Evolutionary conservation across 345 rosid species (phyloP).

Genomic region (Theobroma cacao): DNA sequence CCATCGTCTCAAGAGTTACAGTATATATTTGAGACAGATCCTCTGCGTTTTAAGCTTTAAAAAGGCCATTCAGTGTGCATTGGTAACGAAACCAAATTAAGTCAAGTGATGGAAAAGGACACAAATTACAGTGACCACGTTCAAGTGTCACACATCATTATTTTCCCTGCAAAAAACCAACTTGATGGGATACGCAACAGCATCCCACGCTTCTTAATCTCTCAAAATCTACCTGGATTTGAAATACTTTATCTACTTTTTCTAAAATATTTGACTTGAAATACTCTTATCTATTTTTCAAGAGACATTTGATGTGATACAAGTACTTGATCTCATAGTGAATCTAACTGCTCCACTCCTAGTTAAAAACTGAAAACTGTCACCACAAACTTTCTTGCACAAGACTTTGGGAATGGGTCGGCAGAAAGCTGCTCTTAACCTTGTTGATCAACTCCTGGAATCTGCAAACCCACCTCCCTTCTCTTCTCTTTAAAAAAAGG

Average conservation of each 20-base stretch:
- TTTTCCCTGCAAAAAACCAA: too few relatives aligned
- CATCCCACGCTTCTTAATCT: too few relatives aligned
- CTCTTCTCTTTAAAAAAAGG: background rate
- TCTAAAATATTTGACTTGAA: too few relatives aligned
- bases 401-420: background rate
- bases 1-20: background rate
- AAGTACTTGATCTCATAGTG: background rate
- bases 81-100: background rate
- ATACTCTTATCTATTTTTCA: too few relatives aligned
- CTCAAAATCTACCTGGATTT: too few relatives aligned
- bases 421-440: background rate
- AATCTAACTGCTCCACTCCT: background rate
- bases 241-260: too few relatives aligned
- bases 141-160: too few relatives aligned
- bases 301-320: too few relatives aligned
- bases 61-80: background rate
- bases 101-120: background rate
- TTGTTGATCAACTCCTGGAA: too few relatives aligned
- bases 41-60: too few relatives aligned
- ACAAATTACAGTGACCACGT: background rate
- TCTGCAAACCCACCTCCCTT: constrained; percentile 28
- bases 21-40: background rate
- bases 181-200: too few relatives aligned
- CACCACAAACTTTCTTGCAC: background rate
- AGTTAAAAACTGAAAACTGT: too few relatives aligned